Conservation (phyloP, 768 basidiomycete genomes). For the Lyophyllum shimeji region DNA sequence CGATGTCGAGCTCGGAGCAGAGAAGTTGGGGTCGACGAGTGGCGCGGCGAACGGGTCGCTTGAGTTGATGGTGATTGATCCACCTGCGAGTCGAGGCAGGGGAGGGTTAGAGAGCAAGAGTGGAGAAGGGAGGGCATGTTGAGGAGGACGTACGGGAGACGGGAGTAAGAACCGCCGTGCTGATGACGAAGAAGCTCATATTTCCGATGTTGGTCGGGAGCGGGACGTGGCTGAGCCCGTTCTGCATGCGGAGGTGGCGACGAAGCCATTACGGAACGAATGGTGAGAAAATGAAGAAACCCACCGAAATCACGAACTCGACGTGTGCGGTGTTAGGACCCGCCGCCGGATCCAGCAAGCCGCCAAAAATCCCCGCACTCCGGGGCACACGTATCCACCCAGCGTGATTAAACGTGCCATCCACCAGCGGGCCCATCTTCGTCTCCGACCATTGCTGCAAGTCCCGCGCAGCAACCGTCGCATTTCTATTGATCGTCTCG, state of each 20-base stretch:
- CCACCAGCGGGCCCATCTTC: conserved; percentile 20
- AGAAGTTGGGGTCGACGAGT: conserved; percentile 28
- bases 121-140: background rate
- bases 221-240: conserved; percentile 7
- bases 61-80: conserved; percentile 9
- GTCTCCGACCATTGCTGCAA: conserved; percentile 20
- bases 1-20: conserved; percentile 14
- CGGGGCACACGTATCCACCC: conserved; percentile 19
- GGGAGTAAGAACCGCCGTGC: conserved; percentile 18
- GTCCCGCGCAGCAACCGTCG: background rate
- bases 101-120: background rate
- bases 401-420: conserved; percentile 15
- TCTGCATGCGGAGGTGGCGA: background rate
- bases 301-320: conserved; percentile 22
- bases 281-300: background rate
- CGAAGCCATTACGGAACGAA: background rate
- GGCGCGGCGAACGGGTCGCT: conserved; percentile 11
- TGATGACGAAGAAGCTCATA: conserved; percentile 13
- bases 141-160: conserved; percentile 21
- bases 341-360: conserved; percentile 21
- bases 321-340: conserved; percentile 25
- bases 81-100: conserved; percentile 1
- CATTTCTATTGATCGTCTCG: conserved; percentile 7
- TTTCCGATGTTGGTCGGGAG: conserved; percentile 18
- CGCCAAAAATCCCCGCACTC: background rate